These are phyloP conservation scores for Tritrichomonas musculus DNA, from an alignment of 208 protist genomes.

Conservation along the genomic window DNA sequence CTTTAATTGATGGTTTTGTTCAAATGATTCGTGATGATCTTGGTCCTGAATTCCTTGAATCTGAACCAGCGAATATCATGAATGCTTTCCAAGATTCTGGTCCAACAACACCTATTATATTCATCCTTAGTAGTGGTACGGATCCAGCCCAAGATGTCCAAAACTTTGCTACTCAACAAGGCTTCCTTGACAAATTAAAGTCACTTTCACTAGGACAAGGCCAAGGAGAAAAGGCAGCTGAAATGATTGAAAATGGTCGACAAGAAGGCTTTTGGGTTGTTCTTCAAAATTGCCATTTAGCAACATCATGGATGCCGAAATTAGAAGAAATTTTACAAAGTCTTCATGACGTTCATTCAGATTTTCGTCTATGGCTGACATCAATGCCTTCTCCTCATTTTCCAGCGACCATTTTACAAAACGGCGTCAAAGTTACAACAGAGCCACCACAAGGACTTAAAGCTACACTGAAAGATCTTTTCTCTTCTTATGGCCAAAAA, in stretches of 20 bases:
- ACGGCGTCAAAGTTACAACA: conserved; percentile 95
- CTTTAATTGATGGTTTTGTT: conserved; percentile 83
- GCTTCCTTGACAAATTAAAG: conserved; percentile 76
- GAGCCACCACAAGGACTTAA: conserved; percentile 86
- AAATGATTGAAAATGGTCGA: conserved; percentile 66
- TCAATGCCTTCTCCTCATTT: conserved; percentile 89
- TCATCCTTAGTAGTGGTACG: conserved; percentile 89
- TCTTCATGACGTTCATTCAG: conserved; percentile 68
- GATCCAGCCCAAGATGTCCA: conserved; percentile 88
- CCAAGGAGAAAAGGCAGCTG: conserved; percentile 88
- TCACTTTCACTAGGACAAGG: conserved; percentile 96
- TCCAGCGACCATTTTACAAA: conserved; percentile 90
- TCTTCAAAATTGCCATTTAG: conserved; percentile 95
- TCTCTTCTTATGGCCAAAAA: not conserved
- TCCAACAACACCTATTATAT: conserved; percentile 80
- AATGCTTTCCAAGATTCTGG: conserved; percentile 81
- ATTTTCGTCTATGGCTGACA: conserved; percentile 95
- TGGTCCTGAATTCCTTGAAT: conserved; percentile 80
- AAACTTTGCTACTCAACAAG: conserved; percentile 70
- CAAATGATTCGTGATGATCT: conserved; percentile 76
- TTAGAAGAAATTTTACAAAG: conserved; percentile 77
- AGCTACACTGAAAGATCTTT: conserved; percentile 69
- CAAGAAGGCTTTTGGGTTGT: conserved; percentile 75
- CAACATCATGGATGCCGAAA: conserved; percentile 81
- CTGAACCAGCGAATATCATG: conserved; percentile 83